phyloP scores from a whole-genome alignment of 352 stramenopile genomes.

The Pythium diclinum region DNA sequence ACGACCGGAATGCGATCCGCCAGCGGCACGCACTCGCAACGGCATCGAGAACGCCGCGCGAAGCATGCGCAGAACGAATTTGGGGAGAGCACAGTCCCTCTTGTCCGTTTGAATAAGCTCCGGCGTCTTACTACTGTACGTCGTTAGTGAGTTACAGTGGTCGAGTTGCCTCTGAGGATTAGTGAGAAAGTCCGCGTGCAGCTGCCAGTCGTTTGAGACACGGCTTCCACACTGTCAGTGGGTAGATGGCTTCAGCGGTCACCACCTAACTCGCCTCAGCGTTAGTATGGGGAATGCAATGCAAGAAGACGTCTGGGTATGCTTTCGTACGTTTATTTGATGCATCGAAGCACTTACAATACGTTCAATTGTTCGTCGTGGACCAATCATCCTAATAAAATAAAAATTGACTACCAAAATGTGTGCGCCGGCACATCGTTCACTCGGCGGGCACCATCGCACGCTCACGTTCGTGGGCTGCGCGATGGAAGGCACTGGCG shows the following conservation, averaged over 20 bases:
- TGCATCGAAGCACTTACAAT: background rate
- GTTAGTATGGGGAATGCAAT: background rate
- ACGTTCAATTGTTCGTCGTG: background rate
- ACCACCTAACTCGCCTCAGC: background rate
- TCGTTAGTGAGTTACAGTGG: no score
- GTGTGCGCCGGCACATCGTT: background rate
- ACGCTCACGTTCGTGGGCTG: conserved; percentile 59
- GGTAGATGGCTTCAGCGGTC: background rate
- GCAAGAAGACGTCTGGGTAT: background rate
- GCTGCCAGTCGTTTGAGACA: background rate
- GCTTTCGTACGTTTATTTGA: background rate
- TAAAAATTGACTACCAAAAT: background rate
- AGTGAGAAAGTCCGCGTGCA: background rate
- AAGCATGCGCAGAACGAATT: background rate
- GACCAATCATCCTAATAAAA: conserved; percentile 8
- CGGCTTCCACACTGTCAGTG: background rate
- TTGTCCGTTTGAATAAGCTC: conserved; percentile 1
- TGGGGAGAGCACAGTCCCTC: background rate
- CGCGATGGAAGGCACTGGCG: conserved; percentile 73
- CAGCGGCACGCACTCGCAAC: background rate
- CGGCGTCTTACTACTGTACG: background rate
- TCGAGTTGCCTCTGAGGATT: no score
- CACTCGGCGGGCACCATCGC: conserved; percentile 26
- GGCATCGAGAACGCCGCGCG: conserved; percentile 2
- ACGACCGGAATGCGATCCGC: conserved; percentile 3